Evolutionary conservation across 2,329 filamentous ascomycete species (phyloP).

Genomic region (Seiridium cupressi): DNA sequence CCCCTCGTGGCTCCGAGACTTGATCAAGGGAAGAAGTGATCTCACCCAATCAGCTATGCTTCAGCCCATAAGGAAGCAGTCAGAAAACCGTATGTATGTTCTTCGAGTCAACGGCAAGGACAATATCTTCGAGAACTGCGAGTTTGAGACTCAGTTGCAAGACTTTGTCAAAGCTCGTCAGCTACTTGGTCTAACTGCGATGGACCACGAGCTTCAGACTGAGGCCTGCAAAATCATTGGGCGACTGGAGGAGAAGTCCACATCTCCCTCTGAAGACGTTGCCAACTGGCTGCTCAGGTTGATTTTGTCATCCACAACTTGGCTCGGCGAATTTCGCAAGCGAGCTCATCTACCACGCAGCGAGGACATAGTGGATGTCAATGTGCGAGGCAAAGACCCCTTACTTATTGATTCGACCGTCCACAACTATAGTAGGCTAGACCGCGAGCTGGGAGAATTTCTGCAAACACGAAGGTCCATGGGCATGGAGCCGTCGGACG

Average conservation of each 20-base stretch:
- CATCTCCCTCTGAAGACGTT: conserved; percentile 45
- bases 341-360: conserved; percentile 56
- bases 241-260: conserved; percentile 52
- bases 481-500: conserved; percentile 50
- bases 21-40: conserved; percentile 49
- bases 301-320: conserved; percentile 46
- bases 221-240: conserved; percentile 59
- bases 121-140: conserved; percentile 55
- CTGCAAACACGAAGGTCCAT: conserved; percentile 40
- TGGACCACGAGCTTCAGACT: conserved; percentile 58
- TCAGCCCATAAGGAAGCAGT: conserved; percentile 42
- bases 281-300: conserved; percentile 57
- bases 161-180: conserved; percentile 51
- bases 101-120: conserved; percentile 58
- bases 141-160: conserved; percentile 52
- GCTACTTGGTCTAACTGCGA: conserved; percentile 56
- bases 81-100: conserved; percentile 44
- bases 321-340: conserved; percentile 55
- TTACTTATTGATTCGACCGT: conserved; percentile 58
- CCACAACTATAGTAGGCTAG: conserved; percentile 56
- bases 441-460: conserved; percentile 54
- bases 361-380: conserved; percentile 50
- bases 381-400: conserved; percentile 50
- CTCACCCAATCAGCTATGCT: conserved; percentile 44
- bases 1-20: conserved; percentile 56